Evolutionary conservation across 768 basidiomycete genomes (phyloP), one percentile per base, ranked within the genome.

Genomic region (Naematelia encephala): DNA sequence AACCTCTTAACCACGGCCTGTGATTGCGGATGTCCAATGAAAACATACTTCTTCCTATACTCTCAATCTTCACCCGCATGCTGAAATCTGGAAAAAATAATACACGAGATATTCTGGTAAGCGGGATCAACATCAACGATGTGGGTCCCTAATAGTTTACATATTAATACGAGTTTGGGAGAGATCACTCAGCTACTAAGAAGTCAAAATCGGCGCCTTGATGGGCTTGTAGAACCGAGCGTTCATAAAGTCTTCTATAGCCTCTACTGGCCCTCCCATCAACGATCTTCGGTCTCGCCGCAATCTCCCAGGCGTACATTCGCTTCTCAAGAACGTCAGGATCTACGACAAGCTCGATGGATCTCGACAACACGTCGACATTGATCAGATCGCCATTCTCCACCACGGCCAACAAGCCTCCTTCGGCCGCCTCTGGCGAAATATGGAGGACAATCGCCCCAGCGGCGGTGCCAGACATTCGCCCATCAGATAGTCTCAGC

Each of bases 371-470:
- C 3, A 59, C 61, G 19, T 62, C 61, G 2, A 62, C 48, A 19
- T 48, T 56, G 29, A 62, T 59, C 34, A 44, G 27, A 29, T 73
- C 71, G 12, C 67, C 64, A 34, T 63, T 44, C 14, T 59, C 61
- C 2, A 73, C 64, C 19, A 69, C 42, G 3, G 67, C 71, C 42
- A 63, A 23, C 1, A 64, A 64, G 11, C 69, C 69, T 12, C 70
- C 70, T 5, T 59, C 49, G 19, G 63, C 70, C n/a, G 70, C 62
- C 54, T 73, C 71, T 2, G 71, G 71, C 5, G 70, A 43, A 22
- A 73, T 57, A 51, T 73, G 71, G 5, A 73, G 63, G 21, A 73
- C 68, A 26, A 76, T 67, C 10, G 73, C 73, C 2, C 71, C 71
- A 8, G 45, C 46, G 13, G 71, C 71, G 3, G 71, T 73, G 2